These are phyloP conservation scores for Coprinopsis strossmayeri DNA, from an alignment of 768 basidiomycete genomes.

Conservation along the genomic window DNA sequence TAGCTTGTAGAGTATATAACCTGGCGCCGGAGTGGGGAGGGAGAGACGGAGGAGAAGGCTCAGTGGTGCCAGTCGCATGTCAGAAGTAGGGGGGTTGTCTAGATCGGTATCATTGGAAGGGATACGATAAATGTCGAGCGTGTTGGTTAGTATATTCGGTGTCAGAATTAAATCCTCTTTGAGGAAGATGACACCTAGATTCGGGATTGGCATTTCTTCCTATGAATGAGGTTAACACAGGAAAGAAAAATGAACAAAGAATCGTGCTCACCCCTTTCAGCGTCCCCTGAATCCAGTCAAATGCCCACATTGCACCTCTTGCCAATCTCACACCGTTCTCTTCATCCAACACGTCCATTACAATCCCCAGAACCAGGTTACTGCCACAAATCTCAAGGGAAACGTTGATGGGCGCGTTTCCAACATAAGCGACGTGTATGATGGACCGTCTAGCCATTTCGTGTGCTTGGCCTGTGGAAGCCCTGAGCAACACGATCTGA, in stretches of 20 bases:
- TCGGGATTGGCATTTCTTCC: not conserved
- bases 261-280: slow-evolving; percentile 6
- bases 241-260: not conserved
- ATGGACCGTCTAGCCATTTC: slow-evolving; percentile 5
- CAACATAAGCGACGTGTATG: not conserved
- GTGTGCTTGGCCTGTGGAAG: slow-evolving; percentile 14
- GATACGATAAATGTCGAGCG: slow-evolving; percentile 11
- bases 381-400: slow-evolving; percentile 12
- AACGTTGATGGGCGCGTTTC: not conserved
- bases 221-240: not conserved
- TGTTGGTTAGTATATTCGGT: slow-evolving; percentile 1
- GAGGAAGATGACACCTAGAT: slow-evolving; percentile 13
- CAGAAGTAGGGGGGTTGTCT: slow-evolving; percentile 18
- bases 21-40: slow-evolving; percentile 11
- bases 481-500: slow-evolving; percentile 12
- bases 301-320: slow-evolving; percentile 4
- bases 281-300: slow-evolving; percentile 13
- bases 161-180: slow-evolving; percentile 12
- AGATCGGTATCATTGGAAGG: slow-evolving; percentile 15
- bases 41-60: slow-evolving; percentile 14
- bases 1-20: not conserved
- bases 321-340: not conserved
- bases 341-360: not conserved
- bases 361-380: slow-evolving; percentile 8
- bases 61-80: not conserved